phyloP scores from a whole-genome alignment of 768 basidiomycete genomes.

The Termitomyces sp. region DNA sequence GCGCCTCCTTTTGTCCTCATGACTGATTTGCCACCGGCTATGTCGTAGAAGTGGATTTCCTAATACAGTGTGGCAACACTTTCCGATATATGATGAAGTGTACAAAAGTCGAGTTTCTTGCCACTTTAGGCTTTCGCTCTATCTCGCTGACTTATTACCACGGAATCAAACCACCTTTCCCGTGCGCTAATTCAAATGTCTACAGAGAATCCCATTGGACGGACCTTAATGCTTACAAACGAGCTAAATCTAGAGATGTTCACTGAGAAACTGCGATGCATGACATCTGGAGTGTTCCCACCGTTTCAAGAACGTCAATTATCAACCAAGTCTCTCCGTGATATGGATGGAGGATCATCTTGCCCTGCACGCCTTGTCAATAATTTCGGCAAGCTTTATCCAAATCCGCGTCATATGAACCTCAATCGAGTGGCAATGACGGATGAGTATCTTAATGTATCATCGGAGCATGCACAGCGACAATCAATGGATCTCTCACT shows the following conservation, averaged over 20 bases:
- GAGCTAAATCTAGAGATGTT: neutral
- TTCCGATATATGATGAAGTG: neutral
- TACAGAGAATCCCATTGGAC: neutral
- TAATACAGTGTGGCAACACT: neutral
- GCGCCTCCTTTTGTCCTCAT: neutral
- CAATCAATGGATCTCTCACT: neutral
- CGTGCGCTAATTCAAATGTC: neutral
- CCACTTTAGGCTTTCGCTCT: neutral
- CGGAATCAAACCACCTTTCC: neutral
- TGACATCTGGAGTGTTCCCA: neutral
- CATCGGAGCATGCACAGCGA: neutral
- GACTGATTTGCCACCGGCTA: neutral
- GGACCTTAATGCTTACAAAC: neutral
- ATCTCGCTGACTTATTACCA: neutral
- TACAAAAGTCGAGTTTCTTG: neutral
- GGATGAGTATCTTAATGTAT: neutral
- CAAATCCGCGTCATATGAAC: neutral
- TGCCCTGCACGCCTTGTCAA: neutral
- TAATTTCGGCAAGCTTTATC: neutral
- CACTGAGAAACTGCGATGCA: neutral
- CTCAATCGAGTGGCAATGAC: neutral
- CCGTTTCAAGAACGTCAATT: neutral
- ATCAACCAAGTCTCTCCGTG: neutral
- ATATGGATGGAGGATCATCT: neutral
- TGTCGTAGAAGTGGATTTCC: neutral